Base-by-base conservation (phyloP, 2,329 filamentous ascomycete species). In the Nigrospora osmanthi region DNA sequence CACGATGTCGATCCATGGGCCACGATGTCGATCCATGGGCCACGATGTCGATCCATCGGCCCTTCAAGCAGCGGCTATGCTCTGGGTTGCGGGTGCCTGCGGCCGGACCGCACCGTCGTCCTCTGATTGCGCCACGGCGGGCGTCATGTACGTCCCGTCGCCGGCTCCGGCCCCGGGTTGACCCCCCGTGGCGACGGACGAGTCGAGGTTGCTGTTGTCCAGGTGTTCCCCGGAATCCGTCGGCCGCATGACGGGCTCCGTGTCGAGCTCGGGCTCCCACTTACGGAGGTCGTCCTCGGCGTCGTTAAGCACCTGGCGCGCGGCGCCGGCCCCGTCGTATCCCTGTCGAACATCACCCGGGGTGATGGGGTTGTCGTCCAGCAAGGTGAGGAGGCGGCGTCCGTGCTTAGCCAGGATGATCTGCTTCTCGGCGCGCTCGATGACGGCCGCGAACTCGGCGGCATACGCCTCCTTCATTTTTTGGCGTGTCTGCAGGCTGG, bases 381-480 rank as follows among this genome's bases (percentile, higher is more conserved):
- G 78, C 35, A 95, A 78, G 54, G 85, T 82, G 45, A 98, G 66
- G 33, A 98, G 78, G 37, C 89, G 83, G 44, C 89, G 85, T 16
- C 89, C 91, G 62, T 97, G 90, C 58, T 87, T 87, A 46, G 93
- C 91, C 14, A 98, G 78, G 48, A 98, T 87, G 57, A 91, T 87
- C 64, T 98, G 93, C 71, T 97, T 97, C 72, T 97, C 93, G 19
- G 89, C 89, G 31, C 91, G 86, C 72, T 98, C 93, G 56, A 98
- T 95, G 16, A 89, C 87, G 47, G 90, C 89, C 14, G 86, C 80
- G 52, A 95, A 87, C 63, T 97, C 89, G 48, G 87, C 67, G 53
- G 90, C 87, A 61, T 91, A 97, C 19, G 93, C 88, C 67, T 96
- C 88, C 70, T 95, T 96, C 68, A 98, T 76, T 70, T 96, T 97